Evolutionary conservation across 768 basidiomycete genomes (phyloP).

Genomic region (Lactarius deliciosus): DNA sequence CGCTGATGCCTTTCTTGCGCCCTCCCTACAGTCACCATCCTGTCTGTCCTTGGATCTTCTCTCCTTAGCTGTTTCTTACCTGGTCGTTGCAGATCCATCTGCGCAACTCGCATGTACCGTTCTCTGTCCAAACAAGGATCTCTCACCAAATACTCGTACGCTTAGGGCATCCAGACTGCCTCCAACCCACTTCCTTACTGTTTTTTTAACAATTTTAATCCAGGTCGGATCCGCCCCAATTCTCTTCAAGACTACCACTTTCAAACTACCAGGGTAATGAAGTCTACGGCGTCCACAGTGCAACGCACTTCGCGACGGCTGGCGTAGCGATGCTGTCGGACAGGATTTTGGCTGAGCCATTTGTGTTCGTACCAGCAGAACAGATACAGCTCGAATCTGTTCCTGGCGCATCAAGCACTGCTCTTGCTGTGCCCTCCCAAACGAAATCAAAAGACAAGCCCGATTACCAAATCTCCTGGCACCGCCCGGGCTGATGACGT

Average conservation of each 20-base stretch:
- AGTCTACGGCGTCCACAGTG: neutral
- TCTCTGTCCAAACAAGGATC: conserved; percentile 3
- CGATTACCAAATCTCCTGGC: neutral
- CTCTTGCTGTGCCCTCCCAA: neutral
- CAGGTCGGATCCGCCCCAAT: neutral
- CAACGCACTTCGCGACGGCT: neutral
- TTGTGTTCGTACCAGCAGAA: neutral
- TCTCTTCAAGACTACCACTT: neutral
- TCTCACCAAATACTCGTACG: conserved; percentile 21
- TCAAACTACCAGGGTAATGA: neutral
- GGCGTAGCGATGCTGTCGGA: neutral
- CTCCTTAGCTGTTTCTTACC: neutral
- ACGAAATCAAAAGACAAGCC: neutral
- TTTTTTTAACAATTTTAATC: neutral
- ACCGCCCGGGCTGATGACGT: neutral
- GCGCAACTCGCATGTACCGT: neutral
- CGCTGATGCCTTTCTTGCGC: neutral
- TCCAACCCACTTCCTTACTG: neutral
- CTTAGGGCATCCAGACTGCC: neutral
- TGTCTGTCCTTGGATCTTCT: neutral
- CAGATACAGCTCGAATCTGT: neutral
- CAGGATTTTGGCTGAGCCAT: neutral
- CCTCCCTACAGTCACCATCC: neutral
- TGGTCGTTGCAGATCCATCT: conserved; percentile 4
- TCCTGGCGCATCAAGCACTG: neutral